phyloP scores from a whole-genome alignment of 1,284 basidiomycete genomes.

The Leucoagaricus sp. region DNA sequence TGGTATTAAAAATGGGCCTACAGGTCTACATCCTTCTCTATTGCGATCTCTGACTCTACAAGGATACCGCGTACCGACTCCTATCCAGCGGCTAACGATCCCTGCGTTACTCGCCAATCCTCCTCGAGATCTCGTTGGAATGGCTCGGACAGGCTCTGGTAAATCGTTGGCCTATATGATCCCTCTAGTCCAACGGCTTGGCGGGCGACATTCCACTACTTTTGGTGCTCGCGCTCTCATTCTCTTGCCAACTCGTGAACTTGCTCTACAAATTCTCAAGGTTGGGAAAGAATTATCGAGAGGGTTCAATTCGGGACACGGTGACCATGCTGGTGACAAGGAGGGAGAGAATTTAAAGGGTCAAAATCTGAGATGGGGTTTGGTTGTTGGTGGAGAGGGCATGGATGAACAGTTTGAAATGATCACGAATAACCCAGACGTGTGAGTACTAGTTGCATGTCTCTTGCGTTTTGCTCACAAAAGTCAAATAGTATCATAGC shows the following conservation, averaged over 20 bases:
- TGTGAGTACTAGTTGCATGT: conserved; percentile 57
- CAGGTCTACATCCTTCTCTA: conserved; percentile 83
- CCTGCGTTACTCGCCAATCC: conserved; percentile 85
- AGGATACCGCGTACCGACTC: conserved; percentile 94
- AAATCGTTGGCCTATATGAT: conserved; percentile 98
- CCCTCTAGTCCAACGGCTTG: conserved; percentile 87
- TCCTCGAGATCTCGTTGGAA: conserved; percentile 94
- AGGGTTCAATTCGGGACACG: conserved; percentile 66
- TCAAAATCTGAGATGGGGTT: conserved; percentile 85
- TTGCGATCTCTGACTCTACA: conserved; percentile 88
- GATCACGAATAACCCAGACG: conserved; percentile 92
- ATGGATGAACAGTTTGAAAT: conserved; percentile 97
- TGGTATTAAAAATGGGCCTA: conserved; percentile 8
- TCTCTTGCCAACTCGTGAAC: conserved; percentile 89
- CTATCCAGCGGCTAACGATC: conserved; percentile 92
- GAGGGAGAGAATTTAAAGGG: conserved; percentile 55
- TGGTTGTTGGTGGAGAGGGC: conserved; percentile 95
- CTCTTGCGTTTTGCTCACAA: conserved; percentile 13
- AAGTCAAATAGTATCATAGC: conserved; percentile 78
- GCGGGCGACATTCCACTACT: conserved; percentile 75
- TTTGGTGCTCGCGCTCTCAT: conserved; percentile 91
- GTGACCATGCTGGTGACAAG: conserved; percentile 67
- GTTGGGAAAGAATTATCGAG: conserved; percentile 93
- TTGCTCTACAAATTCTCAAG: conserved; percentile 92
- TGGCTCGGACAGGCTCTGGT: conserved; percentile 98